These are phyloP conservation scores for Naumovozyma baii DNA, from an alignment of 805 yeast species.

Conservation along the genomic window DNA sequence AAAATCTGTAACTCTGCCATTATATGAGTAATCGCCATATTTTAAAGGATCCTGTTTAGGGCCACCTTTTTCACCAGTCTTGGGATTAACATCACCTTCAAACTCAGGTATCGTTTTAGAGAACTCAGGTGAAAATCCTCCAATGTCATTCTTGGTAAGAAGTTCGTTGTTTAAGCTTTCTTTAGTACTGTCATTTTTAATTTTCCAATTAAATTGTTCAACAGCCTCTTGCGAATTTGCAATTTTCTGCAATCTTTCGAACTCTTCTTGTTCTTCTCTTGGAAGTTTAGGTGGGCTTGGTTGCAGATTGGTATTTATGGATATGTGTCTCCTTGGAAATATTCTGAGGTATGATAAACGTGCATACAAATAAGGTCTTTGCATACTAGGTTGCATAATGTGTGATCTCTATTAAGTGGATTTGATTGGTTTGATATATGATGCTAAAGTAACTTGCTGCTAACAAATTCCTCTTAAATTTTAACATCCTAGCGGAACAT, in stretches of 20 bases:
- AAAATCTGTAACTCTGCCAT: slow-evolving; percentile 94
- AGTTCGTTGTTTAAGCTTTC: slow-evolving; percentile 30
- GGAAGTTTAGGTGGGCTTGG: slow-evolving; percentile 30
- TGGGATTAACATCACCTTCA: slow-evolving; percentile 88
- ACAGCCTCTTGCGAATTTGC: slow-evolving; percentile 75
- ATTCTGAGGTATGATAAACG: background rate
- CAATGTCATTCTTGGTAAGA: slow-evolving; percentile 43
- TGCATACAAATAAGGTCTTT: background rate
- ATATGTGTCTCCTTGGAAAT: background rate
- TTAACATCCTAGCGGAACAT: background rate
- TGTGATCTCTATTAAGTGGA: too few species aligned
- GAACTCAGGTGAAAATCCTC: slow-evolving; percentile 56
- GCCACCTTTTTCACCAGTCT: slow-evolving; percentile 92
- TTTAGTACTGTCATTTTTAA: slow-evolving; percentile 23
- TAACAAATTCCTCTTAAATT: too few species aligned
- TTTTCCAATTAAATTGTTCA: slow-evolving; percentile 54
- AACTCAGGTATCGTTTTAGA: slow-evolving; percentile 84
- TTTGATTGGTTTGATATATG: too few species aligned
- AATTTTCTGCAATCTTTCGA: slow-evolving; percentile 71
- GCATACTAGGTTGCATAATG: too few species aligned
- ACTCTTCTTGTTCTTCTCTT: slow-evolving; percentile 51
- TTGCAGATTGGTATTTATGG: slow-evolving; percentile 11
- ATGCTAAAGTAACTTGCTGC: too few species aligned
- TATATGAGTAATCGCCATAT: slow-evolving; percentile 88
- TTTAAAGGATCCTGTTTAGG: slow-evolving; percentile 94